A percentile compares a stretch with the other conserved stretches of the same genome.
Evolutionary conservation across 73 alveolate genomes (phyloP).

Genomic region (Paramecium tetraurelia): DNA sequence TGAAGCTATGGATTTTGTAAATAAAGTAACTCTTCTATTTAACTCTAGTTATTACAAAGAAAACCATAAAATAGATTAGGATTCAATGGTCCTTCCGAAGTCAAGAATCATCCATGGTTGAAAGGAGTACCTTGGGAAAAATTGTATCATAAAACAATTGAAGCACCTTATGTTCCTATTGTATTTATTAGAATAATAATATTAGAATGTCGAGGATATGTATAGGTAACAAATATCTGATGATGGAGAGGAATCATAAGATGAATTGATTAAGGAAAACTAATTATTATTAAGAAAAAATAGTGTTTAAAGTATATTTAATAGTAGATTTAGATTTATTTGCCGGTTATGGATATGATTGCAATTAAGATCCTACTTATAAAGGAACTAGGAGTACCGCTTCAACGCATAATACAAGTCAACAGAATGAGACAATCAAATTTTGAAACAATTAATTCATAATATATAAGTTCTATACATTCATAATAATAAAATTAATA

Average conservation of each 20-base stretch:
- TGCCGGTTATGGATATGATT: slow-evolving; percentile 58
- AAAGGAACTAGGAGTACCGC: slow-evolving; percentile 38
- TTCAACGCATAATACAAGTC: slow-evolving; percentile 34
- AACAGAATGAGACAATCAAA: slow-evolving; percentile 3
- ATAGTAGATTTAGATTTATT: slow-evolving; percentile 15
- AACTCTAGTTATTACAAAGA: slow-evolving; percentile 72
- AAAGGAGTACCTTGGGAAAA: slow-evolving; percentile 84
- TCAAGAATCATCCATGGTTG: slow-evolving; percentile 87
- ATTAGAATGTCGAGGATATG: slow-evolving; percentile 58
- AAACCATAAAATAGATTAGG: slow-evolving; percentile 88
- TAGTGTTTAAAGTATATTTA: slow-evolving; percentile 49
- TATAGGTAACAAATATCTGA: slow-evolving; percentile 47
- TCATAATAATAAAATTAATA: neutral
- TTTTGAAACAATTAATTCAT: neutral
- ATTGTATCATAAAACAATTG: slow-evolving; percentile 77
- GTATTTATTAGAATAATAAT: neutral
- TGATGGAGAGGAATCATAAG: slow-evolving; percentile 53
- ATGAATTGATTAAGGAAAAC: slow-evolving; percentile 45
- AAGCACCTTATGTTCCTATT: slow-evolving; percentile 75
- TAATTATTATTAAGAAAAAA: neutral
- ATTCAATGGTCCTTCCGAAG: slow-evolving; percentile 82
- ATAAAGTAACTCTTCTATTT: slow-evolving; percentile 64
- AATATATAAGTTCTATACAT: neutral
- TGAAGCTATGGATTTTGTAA: slow-evolving; percentile 93
- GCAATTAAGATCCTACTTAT: neutral